Evolutionary conservation across 257 asterid genomes (phyloP), one percentile per base, ranked within the genome.

Genomic region (Voacanga thouarsii): DNA sequence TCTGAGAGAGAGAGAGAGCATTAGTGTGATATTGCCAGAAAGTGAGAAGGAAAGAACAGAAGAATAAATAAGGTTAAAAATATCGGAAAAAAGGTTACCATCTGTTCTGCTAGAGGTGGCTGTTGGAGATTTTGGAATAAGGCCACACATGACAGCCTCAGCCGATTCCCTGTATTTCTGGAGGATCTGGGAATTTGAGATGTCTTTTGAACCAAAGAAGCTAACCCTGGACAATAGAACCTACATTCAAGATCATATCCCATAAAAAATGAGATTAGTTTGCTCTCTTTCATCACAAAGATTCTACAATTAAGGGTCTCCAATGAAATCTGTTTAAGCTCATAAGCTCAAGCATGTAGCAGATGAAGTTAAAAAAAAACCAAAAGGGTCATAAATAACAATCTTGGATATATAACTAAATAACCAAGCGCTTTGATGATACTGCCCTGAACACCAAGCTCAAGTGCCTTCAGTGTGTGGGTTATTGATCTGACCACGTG

Each of bases 131-230:
- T 88, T 76, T 0, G 99, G 98, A 72, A 91, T 82, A 56, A 95
- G 90, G 47, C 91, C 91, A 59, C 99, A 95, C 97, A 95, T 93
- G 55, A 93, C 92, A 5, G 94, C 97, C 78, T 93, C 99, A 18
- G 99, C 98, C 0, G 99, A 82, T 61, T 85, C 80, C 84, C 82
- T 82, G 63, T 93, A 93, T 81, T 90, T 87, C 61, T 74, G 68
- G 11, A 94, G 89, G 44, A 72, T 70, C 2, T 83, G 80, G 0
- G 88, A 82, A 67, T 88, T 85, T 56, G 91, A 79, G 5, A 77
- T 26, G 6, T 82, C 94, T 60, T 91, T 84, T 23, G 89, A 69
- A 26, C 94, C 93, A 45, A 95, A 91, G 73, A 93, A 88, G 83
- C 88, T 87, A 44, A 95, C 79, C 85, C 98, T 86, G 3, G 99